Conservation (phyloP, 306 rosid genomes). For the Biancaea sappan region DNA sequence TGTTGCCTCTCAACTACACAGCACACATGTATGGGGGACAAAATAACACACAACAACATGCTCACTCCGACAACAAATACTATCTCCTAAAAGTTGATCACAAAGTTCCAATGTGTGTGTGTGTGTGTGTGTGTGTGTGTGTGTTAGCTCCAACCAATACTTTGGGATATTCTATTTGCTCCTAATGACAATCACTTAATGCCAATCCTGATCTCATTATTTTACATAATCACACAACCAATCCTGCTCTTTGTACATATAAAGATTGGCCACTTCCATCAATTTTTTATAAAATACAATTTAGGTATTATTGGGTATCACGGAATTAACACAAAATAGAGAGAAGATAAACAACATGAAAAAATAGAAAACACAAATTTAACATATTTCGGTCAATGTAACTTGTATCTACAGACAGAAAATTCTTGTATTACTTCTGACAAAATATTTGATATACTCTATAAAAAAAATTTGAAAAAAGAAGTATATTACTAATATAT, state of each 20-base stretch:
- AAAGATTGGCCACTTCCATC: neutral
- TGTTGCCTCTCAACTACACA: slow-evolving; percentile 38
- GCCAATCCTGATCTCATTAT: slow-evolving; percentile 3
- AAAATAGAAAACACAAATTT: too few relatives aligned
- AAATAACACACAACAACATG: neutral
- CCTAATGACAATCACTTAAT: neutral
- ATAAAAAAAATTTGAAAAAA: too few relatives aligned
- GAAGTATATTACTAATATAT: too few relatives aligned
- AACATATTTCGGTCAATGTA: too few relatives aligned
- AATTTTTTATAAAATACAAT: too few relatives aligned
- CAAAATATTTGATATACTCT: too few relatives aligned
- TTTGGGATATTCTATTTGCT: slow-evolving; percentile 5
- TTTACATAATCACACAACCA: neutral
- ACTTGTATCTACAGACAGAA: too few relatives aligned
- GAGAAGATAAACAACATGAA: too few relatives aligned
- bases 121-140: too few relatives aligned
- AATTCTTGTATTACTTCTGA: too few relatives aligned
- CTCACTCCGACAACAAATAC: slow-evolving; percentile 5
- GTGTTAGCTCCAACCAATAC: slow-evolving; percentile 1
- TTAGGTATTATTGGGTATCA: too few relatives aligned
- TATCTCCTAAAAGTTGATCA: neutral
- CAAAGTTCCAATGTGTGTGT: slow-evolving; percentile 31
- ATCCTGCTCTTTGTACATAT: neutral
- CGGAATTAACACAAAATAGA: too few relatives aligned
- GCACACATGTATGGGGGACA: slow-evolving; percentile 40